Base-by-base conservation (phyloP, 1,284 basidiomycete genomes). In the Puccinia brachypodii region DNA sequence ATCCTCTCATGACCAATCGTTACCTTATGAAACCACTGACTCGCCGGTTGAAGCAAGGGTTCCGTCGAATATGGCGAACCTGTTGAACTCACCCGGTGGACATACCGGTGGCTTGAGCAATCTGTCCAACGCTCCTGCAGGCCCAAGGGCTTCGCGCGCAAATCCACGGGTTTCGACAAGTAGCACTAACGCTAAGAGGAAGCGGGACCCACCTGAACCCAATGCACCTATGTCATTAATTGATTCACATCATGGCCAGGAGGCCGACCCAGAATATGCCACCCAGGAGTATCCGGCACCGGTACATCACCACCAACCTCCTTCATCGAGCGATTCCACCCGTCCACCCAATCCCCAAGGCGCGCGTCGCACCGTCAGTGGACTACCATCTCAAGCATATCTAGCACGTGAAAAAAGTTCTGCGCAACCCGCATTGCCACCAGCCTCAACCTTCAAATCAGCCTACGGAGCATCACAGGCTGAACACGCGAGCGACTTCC, bases 61-160 rank as follows among this genome's bases (percentile, higher is more conserved):
- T 58, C 80, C 80, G n/a, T 81, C 80, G 6, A 81, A 81, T 47
- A 42, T 81, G 71, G 80, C 80, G 13, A 81, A 76, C 69, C 72
- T 81, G n/a, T 60, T 81, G 33, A 81, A 81, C 64, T 81, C 80
- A 9, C 80, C 80, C 1, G 42, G 71, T 56, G 72, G 50, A n/a
- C 72, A 75, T 42, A n/a, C 42, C n/a, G 31, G 69, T 68, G 25
- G 62, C 19, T 38, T 78, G 16, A 66, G 16, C 50, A 64, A 36
- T 13, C 60, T 44, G 44, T 62, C 38, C 25, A 56, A 66, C 44
- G n/a, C 31, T 22, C 76, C 50, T 4, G 28, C 62, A 2, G 42
- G 11, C 44, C 44, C 53, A 33, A 60, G 44, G 50, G n/a, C 68
- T 40, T 50, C 71, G 33, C 78, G 69, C 31, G n/a, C 77, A 11